Evolutionary conservation across 306 rosid species (phyloP).

Genomic region (Elaeagnus macrophylla): DNA sequence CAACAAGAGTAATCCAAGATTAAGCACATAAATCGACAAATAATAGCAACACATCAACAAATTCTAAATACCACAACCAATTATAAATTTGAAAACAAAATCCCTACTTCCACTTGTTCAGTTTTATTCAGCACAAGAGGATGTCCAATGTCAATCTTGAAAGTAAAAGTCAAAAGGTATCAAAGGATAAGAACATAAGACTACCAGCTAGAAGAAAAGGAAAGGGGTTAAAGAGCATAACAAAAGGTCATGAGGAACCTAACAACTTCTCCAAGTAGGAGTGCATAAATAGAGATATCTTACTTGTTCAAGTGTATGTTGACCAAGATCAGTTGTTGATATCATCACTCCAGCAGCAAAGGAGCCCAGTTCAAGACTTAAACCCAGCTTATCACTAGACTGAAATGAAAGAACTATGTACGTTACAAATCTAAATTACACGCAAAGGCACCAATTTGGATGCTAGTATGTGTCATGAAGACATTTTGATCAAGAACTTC

Average conservation of each 20-base stretch:
- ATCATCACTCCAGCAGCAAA: slow-evolving; percentile 99
- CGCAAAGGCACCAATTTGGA: slow-evolving; percentile 8
- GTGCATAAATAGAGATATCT: neutral
- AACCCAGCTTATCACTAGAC: slow-evolving; percentile 97
- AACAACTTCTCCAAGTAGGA: neutral
- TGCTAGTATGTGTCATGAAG: slow-evolving; percentile 3
- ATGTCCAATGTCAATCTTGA: no score
- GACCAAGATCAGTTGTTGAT: slow-evolving; percentile 97
- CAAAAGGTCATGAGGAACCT: no score
- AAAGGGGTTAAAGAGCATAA: neutral
- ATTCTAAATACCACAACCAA: no score
- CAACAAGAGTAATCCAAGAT: no score
- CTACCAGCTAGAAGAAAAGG: no score
- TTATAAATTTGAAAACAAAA: no score
- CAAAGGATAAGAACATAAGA: no score
- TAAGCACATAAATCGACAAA: no score
- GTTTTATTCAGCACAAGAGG: no score
- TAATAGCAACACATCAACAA: no score
- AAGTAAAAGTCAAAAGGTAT: no score
- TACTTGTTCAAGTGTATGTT: slow-evolving; percentile 95
- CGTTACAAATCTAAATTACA: slow-evolving; percentile 20
- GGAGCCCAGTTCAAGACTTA: slow-evolving; percentile 94
- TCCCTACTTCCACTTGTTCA: no score
- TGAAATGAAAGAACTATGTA: slow-evolving; percentile 40
- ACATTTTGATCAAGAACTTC: neutral